Evolutionary conservation across 1,284 basidiomycete species (phyloP), one percentile per base, ranked within the genome.

Genomic region (Peniophora sp.): DNA sequence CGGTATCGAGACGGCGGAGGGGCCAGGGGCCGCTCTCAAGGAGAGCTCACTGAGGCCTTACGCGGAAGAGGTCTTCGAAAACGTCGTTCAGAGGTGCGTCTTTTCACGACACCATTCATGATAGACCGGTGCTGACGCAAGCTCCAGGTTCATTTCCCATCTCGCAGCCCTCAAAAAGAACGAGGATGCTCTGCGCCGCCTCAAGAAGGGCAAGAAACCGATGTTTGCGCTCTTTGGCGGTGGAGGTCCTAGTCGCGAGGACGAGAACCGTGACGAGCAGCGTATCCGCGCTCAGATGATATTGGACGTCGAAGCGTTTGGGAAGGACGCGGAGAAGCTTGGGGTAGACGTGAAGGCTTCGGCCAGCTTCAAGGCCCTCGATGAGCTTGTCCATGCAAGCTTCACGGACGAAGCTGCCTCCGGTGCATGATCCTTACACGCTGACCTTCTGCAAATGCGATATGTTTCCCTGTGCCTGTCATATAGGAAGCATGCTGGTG

Each of bases 111-210:
- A 36, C 35, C 24, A 18, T 51, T 1, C 34, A 45, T n/a, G 51
- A 24, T 22, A 18, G 15, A 5, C 47, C 18, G 36, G 10, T 45
- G 39, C 20, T 18, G 8, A 22, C 27, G 27, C 27, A 32, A 32
- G 27, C 12, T 45, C 2, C 35, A 86, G 84, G 60, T 88, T 88
- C 58, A 75, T 79, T 6, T 73, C 73, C 52, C 81, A 90, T 59
- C 72, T 97, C 23, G 75, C 81, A 3, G 81, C 83, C 3, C 92
- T 95, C 74, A 88, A 84, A 64, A 95, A 95, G 70, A 90, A 89
- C 1, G 92, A 97, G 60, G 92, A 95, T 60, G 86, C 91, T 6
- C 70, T 97, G 27, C 74, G 85, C 20, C 79, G 88, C 42, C 75
- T 95, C 57, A 92, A 92, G 61, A 94, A 90, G 64, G 86, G 86